Conservation (phyloP, 176 grass and related monocot genomes). For the Avena atlantica region DNA sequence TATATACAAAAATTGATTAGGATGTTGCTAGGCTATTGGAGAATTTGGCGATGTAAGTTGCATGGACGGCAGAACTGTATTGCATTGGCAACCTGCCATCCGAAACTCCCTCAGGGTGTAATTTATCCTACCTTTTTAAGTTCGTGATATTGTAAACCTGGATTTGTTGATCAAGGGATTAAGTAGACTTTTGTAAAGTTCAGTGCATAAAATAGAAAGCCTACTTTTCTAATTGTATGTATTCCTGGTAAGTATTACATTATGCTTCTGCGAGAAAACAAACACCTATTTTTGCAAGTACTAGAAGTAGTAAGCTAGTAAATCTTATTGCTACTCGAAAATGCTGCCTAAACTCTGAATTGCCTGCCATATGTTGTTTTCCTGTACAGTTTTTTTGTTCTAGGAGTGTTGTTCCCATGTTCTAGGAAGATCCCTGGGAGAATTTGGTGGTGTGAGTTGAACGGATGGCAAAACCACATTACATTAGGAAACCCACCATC, state of each 20-base stretch:
- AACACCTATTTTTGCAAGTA: background rate
- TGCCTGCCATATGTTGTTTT: background rate
- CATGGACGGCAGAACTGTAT: background rate
- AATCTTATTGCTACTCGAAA: background rate
- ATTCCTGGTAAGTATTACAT: slow-evolving; percentile 10
- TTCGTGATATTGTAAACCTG: background rate
- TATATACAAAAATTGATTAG: background rate
- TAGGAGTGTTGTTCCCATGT: background rate
- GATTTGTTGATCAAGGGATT: background rate
- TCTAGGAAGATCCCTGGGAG: background rate
- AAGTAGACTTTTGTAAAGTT: background rate
- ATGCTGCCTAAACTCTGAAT: background rate
- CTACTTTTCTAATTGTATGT: background rate
- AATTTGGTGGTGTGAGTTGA: background rate
- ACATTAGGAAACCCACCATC: background rate
- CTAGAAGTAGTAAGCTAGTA: background rate
- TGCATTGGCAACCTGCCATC: background rate
- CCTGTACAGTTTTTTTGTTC: background rate
- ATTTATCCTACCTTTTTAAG: slow-evolving; percentile 8
- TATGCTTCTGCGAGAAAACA: background rate
- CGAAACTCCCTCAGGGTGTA: background rate
- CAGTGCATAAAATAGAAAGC: background rate
- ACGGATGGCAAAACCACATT: background rate
- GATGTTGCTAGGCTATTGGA: background rate
- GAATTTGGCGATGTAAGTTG: background rate